Evolutionary conservation across 495 filamentous ascomycete species (phyloP).

Genomic region (Aspergillus avenaceus): DNA sequence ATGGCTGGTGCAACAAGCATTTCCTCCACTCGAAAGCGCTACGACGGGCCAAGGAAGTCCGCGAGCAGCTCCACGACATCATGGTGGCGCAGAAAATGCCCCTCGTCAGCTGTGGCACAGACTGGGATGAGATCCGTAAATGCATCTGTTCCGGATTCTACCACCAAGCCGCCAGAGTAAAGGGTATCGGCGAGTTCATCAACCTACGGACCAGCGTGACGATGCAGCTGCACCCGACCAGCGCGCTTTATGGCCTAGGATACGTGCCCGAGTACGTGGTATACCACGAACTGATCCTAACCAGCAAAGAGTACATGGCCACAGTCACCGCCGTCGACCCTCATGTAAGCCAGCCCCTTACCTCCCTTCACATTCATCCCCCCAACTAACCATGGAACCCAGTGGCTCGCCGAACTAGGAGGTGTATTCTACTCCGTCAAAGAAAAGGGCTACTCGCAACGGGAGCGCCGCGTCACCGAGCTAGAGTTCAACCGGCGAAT

Average conservation of each 20-base stretch:
- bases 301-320: slow-evolving; percentile 97
- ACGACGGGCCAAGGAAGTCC: slow-evolving; percentile 85
- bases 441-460: slow-evolving; percentile 92
- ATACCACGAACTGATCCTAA: slow-evolving; percentile 97
- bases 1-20: slow-evolving; percentile 87
- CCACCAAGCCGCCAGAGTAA: slow-evolving; percentile 95
- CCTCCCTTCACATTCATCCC: background rate
- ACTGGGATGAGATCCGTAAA: slow-evolving; percentile 93
- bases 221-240: slow-evolving; percentile 90
- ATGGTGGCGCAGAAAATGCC: slow-evolving; percentile 92
- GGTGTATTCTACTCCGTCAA: slow-evolving; percentile 99
- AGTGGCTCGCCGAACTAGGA: slow-evolving; percentile 95
- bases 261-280: slow-evolving; percentile 96
- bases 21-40: slow-evolving; percentile 92
- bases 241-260: slow-evolving; percentile 84
- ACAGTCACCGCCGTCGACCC: slow-evolving; percentile 96
- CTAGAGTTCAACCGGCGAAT: slow-evolving; percentile 92
- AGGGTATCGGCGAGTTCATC: slow-evolving; percentile 95
- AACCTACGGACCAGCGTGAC: slow-evolving; percentile 93
- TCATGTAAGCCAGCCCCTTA: slow-evolving; percentile 48
- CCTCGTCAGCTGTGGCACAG: slow-evolving; percentile 84
- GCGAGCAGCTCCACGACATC: slow-evolving; percentile 89
- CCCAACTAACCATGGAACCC: background rate
- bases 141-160: slow-evolving; percentile 98
- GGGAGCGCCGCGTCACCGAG: slow-evolving; percentile 86